Conservation (phyloP, 768 basidiomycete species). For the Russula ochroleuca region DNA sequence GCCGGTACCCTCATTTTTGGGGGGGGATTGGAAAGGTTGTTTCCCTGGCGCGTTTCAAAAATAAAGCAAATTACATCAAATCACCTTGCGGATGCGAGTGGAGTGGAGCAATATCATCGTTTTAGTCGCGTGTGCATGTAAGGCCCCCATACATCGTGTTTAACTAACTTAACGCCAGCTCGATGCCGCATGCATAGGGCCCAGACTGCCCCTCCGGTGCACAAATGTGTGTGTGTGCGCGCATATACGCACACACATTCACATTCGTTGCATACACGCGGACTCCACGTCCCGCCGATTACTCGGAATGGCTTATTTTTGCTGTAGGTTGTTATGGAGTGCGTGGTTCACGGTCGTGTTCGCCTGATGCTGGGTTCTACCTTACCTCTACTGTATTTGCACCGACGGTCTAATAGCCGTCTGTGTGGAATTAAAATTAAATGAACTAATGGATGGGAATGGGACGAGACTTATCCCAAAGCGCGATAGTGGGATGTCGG, state of each 20-base stretch:
- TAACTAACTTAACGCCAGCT: neutral
- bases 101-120: neutral
- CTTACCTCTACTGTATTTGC: neutral
- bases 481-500: neutral
- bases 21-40: no score
- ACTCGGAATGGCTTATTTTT: neutral
- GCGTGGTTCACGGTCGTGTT: no score
- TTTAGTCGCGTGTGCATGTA: neutral
- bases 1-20: no score
- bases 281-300: neutral
- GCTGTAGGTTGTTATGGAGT: neutral
- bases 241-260: neutral
- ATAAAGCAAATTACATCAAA: no score
- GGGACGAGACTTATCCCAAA: neutral
- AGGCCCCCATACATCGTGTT: constrained; percentile 10
- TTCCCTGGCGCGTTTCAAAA: no score
- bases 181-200: constrained; percentile 3
- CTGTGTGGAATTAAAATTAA: neutral
- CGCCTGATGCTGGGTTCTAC: neutral
- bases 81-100: no score
- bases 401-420: no score
- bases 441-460: neutral
- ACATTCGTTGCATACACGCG: neutral
- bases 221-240: neutral
- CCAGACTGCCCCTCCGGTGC: neutral